phyloP scores from a whole-genome alignment of 805 yeast genomes.

The Yamadazyma endophytica region DNA sequence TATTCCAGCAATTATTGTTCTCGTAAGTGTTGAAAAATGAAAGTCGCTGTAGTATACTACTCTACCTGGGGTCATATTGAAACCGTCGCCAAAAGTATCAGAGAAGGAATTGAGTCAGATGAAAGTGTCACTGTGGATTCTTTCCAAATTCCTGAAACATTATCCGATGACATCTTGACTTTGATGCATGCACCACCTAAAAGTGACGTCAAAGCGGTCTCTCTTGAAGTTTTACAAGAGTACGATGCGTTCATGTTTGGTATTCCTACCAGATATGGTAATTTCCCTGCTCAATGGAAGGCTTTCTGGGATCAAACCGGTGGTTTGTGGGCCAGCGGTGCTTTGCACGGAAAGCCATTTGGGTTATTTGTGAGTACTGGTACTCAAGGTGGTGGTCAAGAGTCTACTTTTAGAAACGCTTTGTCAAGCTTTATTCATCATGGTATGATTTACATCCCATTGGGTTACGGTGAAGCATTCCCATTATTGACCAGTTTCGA shows the following conservation, averaged over 20 bases:
- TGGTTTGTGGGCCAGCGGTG: constrained; percentile 69
- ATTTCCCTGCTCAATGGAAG: constrained; percentile 73
- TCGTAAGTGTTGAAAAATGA: too few species aligned
- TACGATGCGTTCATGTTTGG: constrained; percentile 80
- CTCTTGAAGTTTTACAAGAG: constrained; percentile 49
- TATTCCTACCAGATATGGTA: constrained; percentile 77
- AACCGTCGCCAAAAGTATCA: constrained; percentile 61
- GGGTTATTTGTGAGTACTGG: constrained; percentile 75
- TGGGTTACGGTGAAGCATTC: constrained; percentile 53
- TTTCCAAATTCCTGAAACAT: constrained; percentile 69
- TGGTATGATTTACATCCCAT: constrained; percentile 74
- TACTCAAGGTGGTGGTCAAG: constrained; percentile 78
- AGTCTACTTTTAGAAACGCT: constrained; percentile 56
- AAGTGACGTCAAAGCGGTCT: constrained; percentile 51
- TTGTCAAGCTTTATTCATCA: constrained; percentile 68
- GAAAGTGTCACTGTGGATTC: constrained; percentile 70
- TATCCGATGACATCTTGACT: constrained; percentile 13
- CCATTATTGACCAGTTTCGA: constrained; percentile 45
- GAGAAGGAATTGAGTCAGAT: constrained; percentile 57
- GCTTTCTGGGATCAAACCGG: constrained; percentile 80
- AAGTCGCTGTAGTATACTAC: constrained; percentile 74
- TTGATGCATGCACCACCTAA: constrained; percentile 15
- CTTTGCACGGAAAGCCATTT: constrained; percentile 67
- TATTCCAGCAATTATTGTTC: too few species aligned
- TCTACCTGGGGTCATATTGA: constrained; percentile 78